Conservation (phyloP, 2,329 filamentous ascomycete species). For the Lasiodiplodia theobromae region DNA sequence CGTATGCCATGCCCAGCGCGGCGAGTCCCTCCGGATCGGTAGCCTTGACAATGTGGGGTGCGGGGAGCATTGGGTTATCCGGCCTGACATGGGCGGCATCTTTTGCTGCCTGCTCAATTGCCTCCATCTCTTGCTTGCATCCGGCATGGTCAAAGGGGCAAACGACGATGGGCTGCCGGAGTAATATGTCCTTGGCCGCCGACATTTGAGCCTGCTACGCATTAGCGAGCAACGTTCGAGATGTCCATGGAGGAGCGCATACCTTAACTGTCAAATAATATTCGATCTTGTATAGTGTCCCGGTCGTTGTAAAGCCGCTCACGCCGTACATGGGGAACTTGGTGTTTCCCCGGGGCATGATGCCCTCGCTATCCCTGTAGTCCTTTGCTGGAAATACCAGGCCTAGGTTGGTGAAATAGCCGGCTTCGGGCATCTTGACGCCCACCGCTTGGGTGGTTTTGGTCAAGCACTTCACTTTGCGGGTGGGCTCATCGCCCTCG, state of each 20-base stretch:
- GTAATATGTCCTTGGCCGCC: conserved; percentile 83
- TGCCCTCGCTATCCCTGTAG: conserved; percentile 82
- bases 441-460: conserved; percentile 84
- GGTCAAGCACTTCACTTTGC: conserved; percentile 85
- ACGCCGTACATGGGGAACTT: conserved; percentile 91
- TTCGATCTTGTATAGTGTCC: conserved; percentile 96
- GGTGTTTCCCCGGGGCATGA: conserved; percentile 82
- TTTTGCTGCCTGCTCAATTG: conserved; percentile 93
- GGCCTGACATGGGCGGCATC: conserved; percentile 88
- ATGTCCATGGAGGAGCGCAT: conserved; percentile 35
- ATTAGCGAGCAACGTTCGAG: conserved; percentile 2
- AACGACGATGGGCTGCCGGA: conserved; percentile 93
- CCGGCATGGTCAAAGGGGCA: conserved; percentile 94
- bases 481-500: conserved; percentile 92
- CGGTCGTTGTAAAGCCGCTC: conserved; percentile 90
- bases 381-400: conserved; percentile 92
- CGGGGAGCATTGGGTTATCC: conserved; percentile 91
- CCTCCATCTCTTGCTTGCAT: conserved; percentile 98
- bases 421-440: conserved; percentile 85
- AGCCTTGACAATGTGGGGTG: conserved; percentile 79
- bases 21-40: conserved; percentile 72
- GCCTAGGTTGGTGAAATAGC: conserved; percentile 91
- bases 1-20: conserved; percentile 67
- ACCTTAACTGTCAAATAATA: conserved; percentile 97
- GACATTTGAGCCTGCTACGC: conserved; percentile 78